Evolutionary conservation across 306 rosid species (phyloP), one percentile per base, ranked within the genome.

Genomic region (Cicer chorassanicum): DNA sequence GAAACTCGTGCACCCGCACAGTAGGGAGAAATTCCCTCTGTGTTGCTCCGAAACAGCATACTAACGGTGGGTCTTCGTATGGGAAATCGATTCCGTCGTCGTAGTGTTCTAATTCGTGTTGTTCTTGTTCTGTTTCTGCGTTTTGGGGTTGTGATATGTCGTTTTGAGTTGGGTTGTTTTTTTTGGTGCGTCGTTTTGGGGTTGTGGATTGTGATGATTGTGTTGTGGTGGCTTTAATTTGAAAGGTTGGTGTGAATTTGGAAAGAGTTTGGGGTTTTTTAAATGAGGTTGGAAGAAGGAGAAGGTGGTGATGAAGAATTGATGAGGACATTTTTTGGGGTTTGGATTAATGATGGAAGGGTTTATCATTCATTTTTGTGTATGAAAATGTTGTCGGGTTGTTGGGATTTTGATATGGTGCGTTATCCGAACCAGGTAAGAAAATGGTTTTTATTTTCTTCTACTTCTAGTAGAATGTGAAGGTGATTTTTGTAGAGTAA

Each of bases 21-120:
- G 96, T 78, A 3, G 99, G 96, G 34, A 94, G 64, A 21, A 94
- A 90, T 72, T 94, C 98, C 70, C 85, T 90, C 88, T 68, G 92
- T 13, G 75, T 85, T 1, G 97, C 93, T 45, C 99, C 97, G 81
- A 94, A 92, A 81, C 96, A 94, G 86, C 99, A 92, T 29, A 94
- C 38, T 44, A 92, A 10, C 0, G 99, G 99, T 0, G 97, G 99
- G 8, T 85, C 70, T 2, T 81, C 82, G 90, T 94, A 94, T 11
- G 88, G 87, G 21, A 89, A 82, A 21, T 86, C 89, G 0, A 90
- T 65, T 2, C 80, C 99, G 44, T 90, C 97, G 74, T 90, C 96
- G 87, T 84, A 90, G 44, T 88, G 83, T 1, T 82, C 83, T 1
- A 49, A 0, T 0, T 72, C 66, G 0, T 29, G 36, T 29, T 29